Evolutionary conservation across 345 rosid species (phyloP).

Genomic region (Aethionema arabicum): DNA sequence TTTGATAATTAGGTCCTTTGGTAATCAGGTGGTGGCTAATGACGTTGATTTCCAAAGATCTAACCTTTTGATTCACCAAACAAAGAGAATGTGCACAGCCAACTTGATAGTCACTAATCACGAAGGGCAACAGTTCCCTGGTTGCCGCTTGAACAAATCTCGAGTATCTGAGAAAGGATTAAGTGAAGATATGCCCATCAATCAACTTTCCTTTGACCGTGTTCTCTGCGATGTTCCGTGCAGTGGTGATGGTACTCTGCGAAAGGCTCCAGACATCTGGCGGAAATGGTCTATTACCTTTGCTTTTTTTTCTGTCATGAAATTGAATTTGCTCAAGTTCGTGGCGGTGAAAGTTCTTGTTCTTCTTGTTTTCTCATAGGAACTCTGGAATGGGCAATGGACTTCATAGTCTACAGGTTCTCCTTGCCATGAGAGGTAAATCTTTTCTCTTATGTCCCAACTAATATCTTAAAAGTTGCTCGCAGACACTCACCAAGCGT

Average conservation of each 20-base stretch:
- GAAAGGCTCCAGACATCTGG: constrained; percentile 98
- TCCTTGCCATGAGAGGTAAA: constrained; percentile 81
- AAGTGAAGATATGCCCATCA: constrained; percentile 40
- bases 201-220: constrained; percentile 77
- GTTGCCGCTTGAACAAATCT: constrained; percentile 64
- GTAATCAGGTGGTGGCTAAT: constrained; percentile 68
- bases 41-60: constrained; percentile 96
- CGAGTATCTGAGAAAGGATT: constrained; percentile 40
- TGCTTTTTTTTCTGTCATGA: background rate
- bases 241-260: constrained; percentile 92
- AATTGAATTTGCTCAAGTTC: background rate
- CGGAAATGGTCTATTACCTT: constrained; percentile 68
- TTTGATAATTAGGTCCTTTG: background rate
- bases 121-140: constrained; percentile 91
- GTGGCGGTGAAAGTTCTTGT: constrained; percentile 8
- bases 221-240: constrained; percentile 93
- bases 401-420: constrained; percentile 75
- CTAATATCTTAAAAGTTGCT: background rate
- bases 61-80: constrained; percentile 93
- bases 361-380: constrained; percentile 47
- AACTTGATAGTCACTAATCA: constrained; percentile 89
- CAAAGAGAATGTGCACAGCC: constrained; percentile 95
- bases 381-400: constrained; percentile 87
- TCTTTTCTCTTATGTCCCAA: background rate
- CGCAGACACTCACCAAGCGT: background rate